These are phyloP conservation scores for Puccinia novopanici DNA, from an alignment of 1,284 basidiomycete species.

Conservation along the genomic window DNA sequence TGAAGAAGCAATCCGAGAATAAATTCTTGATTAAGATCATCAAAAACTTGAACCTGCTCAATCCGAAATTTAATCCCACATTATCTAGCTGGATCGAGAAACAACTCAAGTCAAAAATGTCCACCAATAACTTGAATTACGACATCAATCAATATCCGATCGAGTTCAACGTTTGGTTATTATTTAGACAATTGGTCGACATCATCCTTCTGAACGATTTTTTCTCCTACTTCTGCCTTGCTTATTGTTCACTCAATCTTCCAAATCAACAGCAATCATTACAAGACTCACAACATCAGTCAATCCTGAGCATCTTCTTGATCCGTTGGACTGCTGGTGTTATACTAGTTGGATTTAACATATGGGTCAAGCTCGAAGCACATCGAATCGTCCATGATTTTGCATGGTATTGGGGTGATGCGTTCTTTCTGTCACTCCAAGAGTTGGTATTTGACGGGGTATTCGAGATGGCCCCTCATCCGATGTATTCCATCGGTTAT, in stretches of 20 bases:
- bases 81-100: conserved; percentile 71
- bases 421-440: conserved; percentile 75
- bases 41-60: conserved; percentile 21
- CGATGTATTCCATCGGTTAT: conserved; percentile 83
- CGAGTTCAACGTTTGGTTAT: conserved; percentile 69
- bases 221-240: conserved; percentile 90
- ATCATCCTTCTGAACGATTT: conserved; percentile 97
- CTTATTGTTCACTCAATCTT: conserved; percentile 62
- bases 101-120: conserved; percentile 39
- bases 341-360: conserved; percentile 85
- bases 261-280: conserved; percentile 64
- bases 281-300: conserved; percentile 67
- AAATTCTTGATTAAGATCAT: conserved; percentile 66
- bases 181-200: conserved; percentile 88
- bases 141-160: conserved; percentile 53
- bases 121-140: conserved; percentile 35
- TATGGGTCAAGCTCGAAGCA: conserved; percentile 98
- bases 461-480: conserved; percentile 84
- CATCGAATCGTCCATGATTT: conserved; percentile 87
- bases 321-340: conserved; percentile 85
- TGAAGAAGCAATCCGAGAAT: conserved; percentile 71
- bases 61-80: conserved; percentile 48
- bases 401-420: conserved; percentile 91
- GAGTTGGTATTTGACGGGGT: conserved; percentile 92
- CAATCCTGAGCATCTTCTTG: conserved; percentile 68